phyloP scores from a whole-genome alignment of 768 basidiomycete genomes.

The Termitomyces sp. region DNA sequence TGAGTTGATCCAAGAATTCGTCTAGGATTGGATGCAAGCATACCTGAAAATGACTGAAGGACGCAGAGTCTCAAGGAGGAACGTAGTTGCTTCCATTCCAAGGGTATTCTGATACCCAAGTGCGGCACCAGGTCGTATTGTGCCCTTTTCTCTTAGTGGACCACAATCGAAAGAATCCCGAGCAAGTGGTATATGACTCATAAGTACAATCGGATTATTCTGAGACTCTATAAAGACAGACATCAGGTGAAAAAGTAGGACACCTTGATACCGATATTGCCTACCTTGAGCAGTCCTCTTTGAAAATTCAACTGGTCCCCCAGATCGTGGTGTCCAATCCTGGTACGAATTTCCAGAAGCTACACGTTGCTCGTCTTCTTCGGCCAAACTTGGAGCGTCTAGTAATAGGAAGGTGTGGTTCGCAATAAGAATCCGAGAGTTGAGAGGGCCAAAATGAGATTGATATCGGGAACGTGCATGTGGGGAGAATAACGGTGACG shows the following conservation, averaged over 20 bases:
- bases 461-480: constrained; percentile 50
- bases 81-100: constrained; percentile 56
- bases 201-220: constrained; percentile 54
- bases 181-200: constrained; percentile 87
- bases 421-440: constrained; percentile 54
- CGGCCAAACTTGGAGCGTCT: constrained; percentile 67
- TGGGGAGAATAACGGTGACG: constrained; percentile 37
- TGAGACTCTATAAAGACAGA: constrained; percentile 17
- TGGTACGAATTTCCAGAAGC: constrained; percentile 31
- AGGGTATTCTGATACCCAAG: constrained; percentile 83
- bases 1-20: background rate
- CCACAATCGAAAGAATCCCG: constrained; percentile 73
- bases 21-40: constrained; percentile 6
- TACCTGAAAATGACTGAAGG: constrained; percentile 78
- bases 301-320: constrained; percentile 51
- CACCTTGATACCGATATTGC: background rate
- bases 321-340: constrained; percentile 41
- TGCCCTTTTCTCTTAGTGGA: constrained; percentile 66
- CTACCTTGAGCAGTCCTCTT: constrained; percentile 34
- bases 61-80: constrained; percentile 56
- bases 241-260: background rate
- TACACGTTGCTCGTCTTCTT: constrained; percentile 59
- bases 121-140: constrained; percentile 68
- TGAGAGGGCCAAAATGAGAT: constrained; percentile 73
- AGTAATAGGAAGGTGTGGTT: constrained; percentile 71